phyloP scores from a whole-genome alignment of 2,329 filamentous ascomycete species.

The Xylaria sp. region DNA sequence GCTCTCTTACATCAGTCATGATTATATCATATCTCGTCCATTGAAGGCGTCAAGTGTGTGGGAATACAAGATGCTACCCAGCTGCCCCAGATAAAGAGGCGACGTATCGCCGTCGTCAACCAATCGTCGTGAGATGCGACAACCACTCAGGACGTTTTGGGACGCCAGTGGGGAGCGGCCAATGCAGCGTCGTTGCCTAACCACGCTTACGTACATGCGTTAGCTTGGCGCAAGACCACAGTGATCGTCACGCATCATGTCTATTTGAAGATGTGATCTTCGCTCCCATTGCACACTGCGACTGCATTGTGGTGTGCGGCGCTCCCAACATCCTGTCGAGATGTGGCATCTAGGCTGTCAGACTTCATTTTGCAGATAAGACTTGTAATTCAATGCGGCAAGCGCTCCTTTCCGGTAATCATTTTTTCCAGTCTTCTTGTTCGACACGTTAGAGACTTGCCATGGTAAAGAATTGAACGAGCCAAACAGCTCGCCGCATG shows the following conservation, averaged over 20 bases:
- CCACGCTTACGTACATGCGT: not conserved
- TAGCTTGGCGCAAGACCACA: not conserved
- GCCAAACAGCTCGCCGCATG: too few species aligned
- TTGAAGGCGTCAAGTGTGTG: not conserved
- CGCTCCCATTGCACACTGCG: not conserved
- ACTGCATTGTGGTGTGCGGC: not conserved
- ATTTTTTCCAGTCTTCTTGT: not conserved
- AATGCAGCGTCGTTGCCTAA: slow-evolving; percentile 2
- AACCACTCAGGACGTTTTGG: not conserved
- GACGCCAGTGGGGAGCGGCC: slow-evolving; percentile 7
- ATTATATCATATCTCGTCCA: slow-evolving; percentile 27
- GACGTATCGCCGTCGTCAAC: not conserved
- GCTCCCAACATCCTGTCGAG: not conserved
- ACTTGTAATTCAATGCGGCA: not conserved
- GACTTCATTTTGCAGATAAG: not conserved
- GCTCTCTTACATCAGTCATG: slow-evolving; percentile 4
- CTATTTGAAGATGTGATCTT: slow-evolving; percentile 1
- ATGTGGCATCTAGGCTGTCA: not conserved
- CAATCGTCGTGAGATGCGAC: slow-evolving; percentile 11
- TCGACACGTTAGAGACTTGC: not conserved
- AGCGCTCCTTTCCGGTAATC: not conserved
- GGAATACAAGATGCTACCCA: slow-evolving; percentile 11
- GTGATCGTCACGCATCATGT: slow-evolving; percentile 2
- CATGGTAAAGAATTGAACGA: not conserved
- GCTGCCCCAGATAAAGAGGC: slow-evolving; percentile 1